Evolutionary conservation across 768 basidiomycete genomes (phyloP).

Genomic region (Mycena leptocephala): DNA sequence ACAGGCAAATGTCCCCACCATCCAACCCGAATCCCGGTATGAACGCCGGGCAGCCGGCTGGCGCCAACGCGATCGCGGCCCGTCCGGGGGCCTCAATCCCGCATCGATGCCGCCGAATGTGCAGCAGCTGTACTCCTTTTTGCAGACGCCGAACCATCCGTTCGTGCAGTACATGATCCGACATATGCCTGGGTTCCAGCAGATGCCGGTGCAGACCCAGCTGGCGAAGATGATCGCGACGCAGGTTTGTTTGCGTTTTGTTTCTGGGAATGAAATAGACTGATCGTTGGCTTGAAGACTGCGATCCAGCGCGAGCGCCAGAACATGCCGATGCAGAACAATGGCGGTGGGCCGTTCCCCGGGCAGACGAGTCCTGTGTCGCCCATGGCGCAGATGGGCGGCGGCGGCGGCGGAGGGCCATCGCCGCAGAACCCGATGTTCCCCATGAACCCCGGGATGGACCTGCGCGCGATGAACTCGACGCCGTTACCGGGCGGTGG

Average conservation of each 20-base stretch:
- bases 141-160: slow-evolving; percentile 72
- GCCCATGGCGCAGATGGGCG: slow-evolving; percentile 43
- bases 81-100: slow-evolving; percentile 28
- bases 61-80: slow-evolving; percentile 39
- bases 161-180: slow-evolving; percentile 70
- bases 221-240: slow-evolving; percentile 71
- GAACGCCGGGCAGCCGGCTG: slow-evolving; percentile 1
- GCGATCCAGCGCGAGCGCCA: slow-evolving; percentile 45
- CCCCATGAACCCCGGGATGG: slow-evolving; percentile 38
- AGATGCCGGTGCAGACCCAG: slow-evolving; percentile 68
- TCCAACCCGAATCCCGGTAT: slow-evolving; percentile 35
- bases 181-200: slow-evolving; percentile 68
- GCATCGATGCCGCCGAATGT: slow-evolving; percentile 47
- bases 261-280: neutral
- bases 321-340: slow-evolving; percentile 38
- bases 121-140: slow-evolving; percentile 63
- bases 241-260: slow-evolving; percentile 57
- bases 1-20: slow-evolving; percentile 62
- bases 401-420: slow-evolving; percentile 39
- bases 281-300: slow-evolving; percentile 15
- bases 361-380: slow-evolving; percentile 43
- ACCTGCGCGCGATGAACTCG: slow-evolving; percentile 38
- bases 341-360: slow-evolving; percentile 29
- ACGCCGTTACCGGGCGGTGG: slow-evolving; percentile 42
- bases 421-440: slow-evolving; percentile 39